Evolutionary conservation across 1,139 yeast species (phyloP), one percentile per base, ranked within the genome.

Genomic region (Ashbya aceris): DNA sequence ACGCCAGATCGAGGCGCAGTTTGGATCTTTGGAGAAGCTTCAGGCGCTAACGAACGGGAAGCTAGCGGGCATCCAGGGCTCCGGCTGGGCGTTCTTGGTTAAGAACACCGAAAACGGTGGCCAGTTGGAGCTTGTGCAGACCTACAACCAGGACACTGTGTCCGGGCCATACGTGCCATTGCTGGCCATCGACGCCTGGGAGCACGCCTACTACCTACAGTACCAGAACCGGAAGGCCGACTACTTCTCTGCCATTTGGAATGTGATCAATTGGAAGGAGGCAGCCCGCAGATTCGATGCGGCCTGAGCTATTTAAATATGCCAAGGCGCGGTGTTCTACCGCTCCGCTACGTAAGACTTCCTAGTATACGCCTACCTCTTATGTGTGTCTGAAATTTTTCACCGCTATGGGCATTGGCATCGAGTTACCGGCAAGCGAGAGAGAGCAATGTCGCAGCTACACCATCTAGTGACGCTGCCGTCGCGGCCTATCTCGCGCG

Each of bases 171-270:
- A 76, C 61, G 73, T 78, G 43, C 96, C 96, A 40, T 71, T 89
- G 65, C 75, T 89, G 47, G 97, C 96, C 42, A 85, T 89, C 64
- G 97, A 89, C 61, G 96, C 97, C 49, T 89, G 97, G 97, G 97
- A 89, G 68, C 97, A 89, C 62, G 96, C 97, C 43, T 89, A 87
- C 73, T 89, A 89, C 76, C 74, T 89, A 68, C 96, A 89, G 68
- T 89, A 89, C 73, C 83, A 85, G 69, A 89, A 89, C 70, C 91
- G 82, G 64, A 89, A 89, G 75, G 95, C 69, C 39, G 96, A 89
- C 64, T 89, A 89, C 71, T 89, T 89, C 77, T 82, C 86, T 70
- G 94, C 95, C 49, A 84, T 89, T 66, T 89, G 97, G 97, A 83
- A 85, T 61, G 96, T 89, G 41, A 78, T 89, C 68, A 87, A 86